Evolutionary conservation across 768 basidiomycete species (phyloP).

Genomic region (Rhodotorula babjevae): DNA sequence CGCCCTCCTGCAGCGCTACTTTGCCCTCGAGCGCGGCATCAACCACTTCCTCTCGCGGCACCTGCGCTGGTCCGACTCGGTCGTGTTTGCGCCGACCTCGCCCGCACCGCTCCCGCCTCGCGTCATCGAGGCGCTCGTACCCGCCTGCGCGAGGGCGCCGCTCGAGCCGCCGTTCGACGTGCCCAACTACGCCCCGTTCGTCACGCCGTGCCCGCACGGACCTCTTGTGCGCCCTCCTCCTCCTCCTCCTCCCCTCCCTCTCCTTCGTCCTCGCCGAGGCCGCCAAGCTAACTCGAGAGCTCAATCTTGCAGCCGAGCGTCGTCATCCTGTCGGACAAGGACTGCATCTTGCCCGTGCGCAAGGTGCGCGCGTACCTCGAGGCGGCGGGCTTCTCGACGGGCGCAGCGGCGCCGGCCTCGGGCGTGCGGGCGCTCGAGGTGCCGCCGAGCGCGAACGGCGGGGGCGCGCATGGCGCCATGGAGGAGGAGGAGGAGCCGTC

Average conservation of each 20-base stretch:
- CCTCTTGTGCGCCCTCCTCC: conserved; percentile 17
- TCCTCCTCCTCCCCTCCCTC: not conserved
- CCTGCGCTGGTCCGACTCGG: conserved; percentile 30
- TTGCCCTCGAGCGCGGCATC: conserved; percentile 35
- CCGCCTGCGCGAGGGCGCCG: conserved; percentile 1
- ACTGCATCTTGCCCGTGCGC: conserved; percentile 31
- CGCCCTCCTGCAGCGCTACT: conserved; percentile 22
- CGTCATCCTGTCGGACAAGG: conserved; percentile 23
- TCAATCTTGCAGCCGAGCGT: conserved; percentile 16
- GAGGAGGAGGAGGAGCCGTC: not conserved
- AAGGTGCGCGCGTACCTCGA: conserved; percentile 13
- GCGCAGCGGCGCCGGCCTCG: not conserved
- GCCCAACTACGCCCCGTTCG: conserved; percentile 24
- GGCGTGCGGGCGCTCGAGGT: not conserved
- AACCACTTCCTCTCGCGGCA: conserved; percentile 29
- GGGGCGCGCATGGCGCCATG: not conserved
- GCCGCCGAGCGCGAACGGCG: no score
- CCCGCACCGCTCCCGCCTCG: conserved; percentile 17
- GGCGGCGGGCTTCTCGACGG: conserved; percentile 15
- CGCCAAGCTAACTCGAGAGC: not conserved
- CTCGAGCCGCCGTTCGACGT: conserved; percentile 22
- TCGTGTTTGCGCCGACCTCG: conserved; percentile 6
- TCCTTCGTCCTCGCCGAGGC: not conserved
- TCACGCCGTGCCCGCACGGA: conserved; percentile 6
- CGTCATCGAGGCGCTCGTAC: conserved; percentile 15